Base-by-base conservation (phyloP, 2,329 filamentous ascomycete species). In the Verticillium klebahnii region DNA sequence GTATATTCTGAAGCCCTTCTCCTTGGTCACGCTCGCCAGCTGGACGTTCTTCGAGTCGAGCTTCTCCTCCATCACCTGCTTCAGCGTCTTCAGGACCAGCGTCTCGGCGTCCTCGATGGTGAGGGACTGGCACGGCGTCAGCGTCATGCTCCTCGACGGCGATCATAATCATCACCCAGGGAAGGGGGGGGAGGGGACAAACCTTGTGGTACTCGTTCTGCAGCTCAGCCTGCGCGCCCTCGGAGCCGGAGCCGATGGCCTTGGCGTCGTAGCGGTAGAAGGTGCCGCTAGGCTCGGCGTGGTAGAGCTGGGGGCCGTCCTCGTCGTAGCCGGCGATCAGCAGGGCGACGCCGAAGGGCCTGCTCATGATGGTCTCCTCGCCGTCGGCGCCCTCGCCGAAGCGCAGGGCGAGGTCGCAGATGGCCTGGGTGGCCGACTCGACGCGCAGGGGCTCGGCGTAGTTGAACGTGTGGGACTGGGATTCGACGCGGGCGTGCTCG, bases 61-160 rank as follows among this genome's bases (percentile, higher is more conserved):
- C 83, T 99, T 99, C 87, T 99, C 95, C 81, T 99, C 95, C 95
- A 99, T 99, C 69, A 99, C 95, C 81, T 99, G 95, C 85, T 98
- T 99, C 76, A 99, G 78, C 40, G 95, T 99, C 87, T 98, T 98
- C 72, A 99, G 83, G 59, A 97, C 93, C 67, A 99, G 81, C 3
- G 93, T 95, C 81, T 99, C 95, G 62, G 95, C 95, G 74, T 99
- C 95, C 62, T 85, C 82, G 65, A 99, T 89, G 52, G 93, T 97
- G 66, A 99, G 85, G 62, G 94, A 98, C 86, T 90, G 31, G n/a
- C 15, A 31, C 5, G 12, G 39, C 23, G 58, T 52, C 15, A 55
- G 45, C 40, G 31, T 11, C 14, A 32, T 11, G 29, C 3, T 34
- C 4, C 61, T 5, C 19, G 15, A 7, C 32, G 8, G 6, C 36